A percentile compares a stretch with the other conserved stretches of the same genome.
Evolutionary conservation across 345 rosid species (phyloP).

Genomic region (Psidium friedrichsthalianum): DNA sequence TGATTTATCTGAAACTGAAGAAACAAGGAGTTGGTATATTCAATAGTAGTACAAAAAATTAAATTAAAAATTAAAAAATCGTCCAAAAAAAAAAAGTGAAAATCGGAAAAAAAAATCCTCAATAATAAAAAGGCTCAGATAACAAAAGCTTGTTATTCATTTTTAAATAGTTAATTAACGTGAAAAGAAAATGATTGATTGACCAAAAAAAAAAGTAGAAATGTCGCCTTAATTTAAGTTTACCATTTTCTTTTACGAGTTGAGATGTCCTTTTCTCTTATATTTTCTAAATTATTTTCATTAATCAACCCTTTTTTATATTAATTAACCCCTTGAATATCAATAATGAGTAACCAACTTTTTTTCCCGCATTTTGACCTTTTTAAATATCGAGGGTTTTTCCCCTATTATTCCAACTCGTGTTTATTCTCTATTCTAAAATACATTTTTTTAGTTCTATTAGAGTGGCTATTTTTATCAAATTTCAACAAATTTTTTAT

Average conservation of each 20-base stretch:
- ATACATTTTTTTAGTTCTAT: background rate
- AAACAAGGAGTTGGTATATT: no score
- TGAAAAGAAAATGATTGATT: background rate
- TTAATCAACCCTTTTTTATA: background rate
- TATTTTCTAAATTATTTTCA: background rate
- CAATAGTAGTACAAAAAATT: no score
- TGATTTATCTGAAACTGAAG: no score
- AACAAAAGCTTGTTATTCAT: background rate
- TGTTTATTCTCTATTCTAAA: background rate
- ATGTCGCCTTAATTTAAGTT: background rate
- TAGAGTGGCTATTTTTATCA: background rate
- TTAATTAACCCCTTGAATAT: background rate
- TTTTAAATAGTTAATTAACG: background rate
- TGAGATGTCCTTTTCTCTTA: background rate
- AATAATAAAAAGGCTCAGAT: background rate
- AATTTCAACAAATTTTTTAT: background rate
- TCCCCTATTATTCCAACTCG: background rate
- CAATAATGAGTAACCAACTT: background rate
- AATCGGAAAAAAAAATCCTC: background rate
- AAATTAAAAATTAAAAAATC: no score
- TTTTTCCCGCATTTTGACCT: background rate
- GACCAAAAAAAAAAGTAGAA: no score
- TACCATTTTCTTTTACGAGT: background rate
- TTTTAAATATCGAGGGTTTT: background rate
- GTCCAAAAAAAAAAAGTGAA: background rate